Evolutionary conservation across 192 early-diverging fungal species (phyloP).

Genomic region (Thoreauomyces humboldtii): DNA sequence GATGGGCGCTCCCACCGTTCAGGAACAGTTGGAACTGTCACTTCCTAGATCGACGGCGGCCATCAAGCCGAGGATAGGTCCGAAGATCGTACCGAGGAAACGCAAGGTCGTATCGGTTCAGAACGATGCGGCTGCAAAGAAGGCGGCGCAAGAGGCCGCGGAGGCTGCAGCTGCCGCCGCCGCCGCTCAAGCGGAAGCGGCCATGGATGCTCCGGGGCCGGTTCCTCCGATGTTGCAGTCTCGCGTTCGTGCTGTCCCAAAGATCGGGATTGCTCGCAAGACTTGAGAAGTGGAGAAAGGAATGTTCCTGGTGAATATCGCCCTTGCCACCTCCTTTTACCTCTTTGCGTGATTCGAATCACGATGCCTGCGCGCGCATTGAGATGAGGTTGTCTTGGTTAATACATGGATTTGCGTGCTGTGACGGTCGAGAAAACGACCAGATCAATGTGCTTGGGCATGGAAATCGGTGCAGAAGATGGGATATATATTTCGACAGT

Average conservation of each 20-base stretch:
- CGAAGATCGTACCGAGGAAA: not conserved
- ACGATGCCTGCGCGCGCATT: no score
- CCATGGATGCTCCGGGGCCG: not conserved
- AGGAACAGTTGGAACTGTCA: not conserved
- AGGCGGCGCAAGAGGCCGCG: not conserved
- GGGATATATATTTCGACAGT: no score
- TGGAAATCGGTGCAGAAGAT: no score
- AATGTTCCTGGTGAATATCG: no score
- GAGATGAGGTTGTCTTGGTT: no score
- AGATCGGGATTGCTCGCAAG: constrained; percentile 5
- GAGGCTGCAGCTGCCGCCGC: not conserved
- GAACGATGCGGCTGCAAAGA: not conserved
- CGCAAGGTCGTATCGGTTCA: not conserved
- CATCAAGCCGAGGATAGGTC: constrained; percentile 9
- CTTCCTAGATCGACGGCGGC: not conserved
- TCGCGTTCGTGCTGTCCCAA: constrained; percentile 9
- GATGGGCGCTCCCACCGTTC: constrained; percentile 3
- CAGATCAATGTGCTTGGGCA: no score
- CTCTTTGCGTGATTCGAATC: no score
- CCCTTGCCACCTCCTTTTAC: no score
- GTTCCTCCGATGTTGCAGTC: not conserved
- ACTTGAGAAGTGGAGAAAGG: not conserved
- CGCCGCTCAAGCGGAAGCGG: not conserved
- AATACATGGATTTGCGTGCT: no score
- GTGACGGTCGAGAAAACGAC: no score